These are phyloP conservation scores for Cadophora sp. DNA, from an alignment of 2,329 filamentous ascomycete genomes.

Conservation along the genomic window DNA sequence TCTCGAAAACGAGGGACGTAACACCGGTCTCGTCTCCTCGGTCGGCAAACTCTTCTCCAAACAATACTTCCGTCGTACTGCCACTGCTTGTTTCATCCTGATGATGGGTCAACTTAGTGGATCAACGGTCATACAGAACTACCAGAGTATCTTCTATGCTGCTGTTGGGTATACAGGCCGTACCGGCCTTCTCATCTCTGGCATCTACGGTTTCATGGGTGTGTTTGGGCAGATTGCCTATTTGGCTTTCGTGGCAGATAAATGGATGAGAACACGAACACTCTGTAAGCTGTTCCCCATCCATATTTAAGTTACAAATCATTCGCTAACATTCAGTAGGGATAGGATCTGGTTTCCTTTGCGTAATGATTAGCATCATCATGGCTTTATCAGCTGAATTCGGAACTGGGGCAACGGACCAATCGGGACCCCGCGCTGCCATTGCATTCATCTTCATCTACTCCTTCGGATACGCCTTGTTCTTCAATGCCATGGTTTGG, in stretches of 20 bases:
- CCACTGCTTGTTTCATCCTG: constrained; percentile 46
- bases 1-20: constrained; percentile 39
- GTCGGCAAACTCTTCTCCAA: constrained; percentile 39
- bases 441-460: constrained; percentile 50
- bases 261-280: constrained; percentile 46
- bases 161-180: constrained; percentile 46
- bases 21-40: constrained; percentile 33
- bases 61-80: constrained; percentile 44
- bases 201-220: constrained; percentile 49
- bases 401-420: constrained; percentile 37
- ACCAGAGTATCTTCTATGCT: constrained; percentile 48
- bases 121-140: constrained; percentile 49
- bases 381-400: constrained; percentile 5
- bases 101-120: constrained; percentile 47
- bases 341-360: constrained; percentile 32
- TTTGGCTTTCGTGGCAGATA: constrained; percentile 45
- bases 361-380: constrained; percentile 29
- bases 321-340: constrained; percentile 1
- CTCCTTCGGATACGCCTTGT: constrained; percentile 47
- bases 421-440: constrained; percentile 43
- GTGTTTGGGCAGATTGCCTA: constrained; percentile 47
- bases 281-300: constrained; percentile 41
- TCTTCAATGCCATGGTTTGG: constrained; percentile 49
- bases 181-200: constrained; percentile 46
- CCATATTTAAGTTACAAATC: constrained; percentile 23